Base-by-base conservation (phyloP, 768 basidiomycete species). In the Boletus tomentosulus region DNA sequence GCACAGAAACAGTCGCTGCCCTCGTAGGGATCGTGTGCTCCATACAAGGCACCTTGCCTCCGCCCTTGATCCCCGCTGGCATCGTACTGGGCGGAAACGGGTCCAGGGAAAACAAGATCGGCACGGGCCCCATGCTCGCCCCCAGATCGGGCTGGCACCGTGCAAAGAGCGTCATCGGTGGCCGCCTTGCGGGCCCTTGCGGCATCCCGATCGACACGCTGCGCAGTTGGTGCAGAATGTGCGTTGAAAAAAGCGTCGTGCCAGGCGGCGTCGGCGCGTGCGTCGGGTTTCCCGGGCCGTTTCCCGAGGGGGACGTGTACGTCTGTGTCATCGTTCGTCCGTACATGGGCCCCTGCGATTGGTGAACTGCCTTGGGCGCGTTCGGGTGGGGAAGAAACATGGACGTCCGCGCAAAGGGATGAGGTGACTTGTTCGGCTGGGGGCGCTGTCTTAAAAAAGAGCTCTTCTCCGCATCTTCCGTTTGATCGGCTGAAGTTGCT, bases 101-200 rank as follows among this genome's bases (percentile, higher is more conserved):
- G 34, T 86, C 83, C 6, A 80, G 53, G 35, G 77, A 77, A 63
- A 84, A 89, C 8, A 73, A 57, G 42, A 89, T 82, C 0, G 80
- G 82, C 0, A 89, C 82, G 1, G 87, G 86, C 0, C 80, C 79
- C 27, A 69, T 63, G 13, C 85, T 72, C 28, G 50, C 62, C 22
- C 59, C 60, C 39, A 90, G 62, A 52, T 89, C 87, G 13, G 61
- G 61, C 24, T 79, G 76, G 22, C 76, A 82, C 19, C 76, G 68
- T 0, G 78, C 87, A 55, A 86, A 88, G 6, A 90, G 77, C 12
- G 88, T 89, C 25, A 63, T 50, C 11, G 58, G 61, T 1, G 58
- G 61, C 33, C 59, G 19, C 30, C 64, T 50, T 9, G 46, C 54
- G 3, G 46, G 50, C 6, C 76, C 75, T 15, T 57, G 67, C 0